A percentile compares a stretch with the other conserved stretches of the same genome.
Conservation (phyloP, 768 basidiomycete species). For the Scleroderma citrinum region DNA sequence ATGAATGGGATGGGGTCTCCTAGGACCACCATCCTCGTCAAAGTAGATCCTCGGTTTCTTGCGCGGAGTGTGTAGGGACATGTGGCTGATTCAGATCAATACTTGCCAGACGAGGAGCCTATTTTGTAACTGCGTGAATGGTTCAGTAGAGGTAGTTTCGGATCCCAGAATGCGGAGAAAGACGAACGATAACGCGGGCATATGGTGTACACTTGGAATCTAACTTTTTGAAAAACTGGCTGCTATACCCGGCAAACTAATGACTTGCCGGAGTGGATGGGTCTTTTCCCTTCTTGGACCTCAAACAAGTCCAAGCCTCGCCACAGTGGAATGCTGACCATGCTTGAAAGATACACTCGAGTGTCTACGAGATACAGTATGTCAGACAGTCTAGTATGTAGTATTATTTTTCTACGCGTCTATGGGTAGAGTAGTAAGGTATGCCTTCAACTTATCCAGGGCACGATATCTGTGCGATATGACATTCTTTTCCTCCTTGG, state of each 20-base stretch:
- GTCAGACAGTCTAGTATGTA: too few species aligned
- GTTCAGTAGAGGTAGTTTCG: not conserved
- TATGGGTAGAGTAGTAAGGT: slow-evolving; percentile 25
- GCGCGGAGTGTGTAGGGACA: slow-evolving; percentile 20
- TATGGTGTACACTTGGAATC: not conserved
- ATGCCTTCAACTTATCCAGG: slow-evolving; percentile 47
- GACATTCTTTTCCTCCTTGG: slow-evolving; percentile 51
- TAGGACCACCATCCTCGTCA: slow-evolving; percentile 14
- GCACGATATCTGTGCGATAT: slow-evolving; percentile 66
- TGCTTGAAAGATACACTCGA: too few species aligned
- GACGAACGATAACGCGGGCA: not conserved
- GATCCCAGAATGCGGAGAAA: not conserved
- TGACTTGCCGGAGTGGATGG: not conserved
- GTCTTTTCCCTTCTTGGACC: too few species aligned
- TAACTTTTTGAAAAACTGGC: not conserved
- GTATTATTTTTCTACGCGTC: not conserved
- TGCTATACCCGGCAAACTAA: not conserved
- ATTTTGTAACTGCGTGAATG: too few species aligned
- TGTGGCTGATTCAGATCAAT: not conserved
- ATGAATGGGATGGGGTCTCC: slow-evolving; percentile 2
- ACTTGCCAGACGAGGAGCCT: not conserved
- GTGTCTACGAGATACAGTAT: too few species aligned
- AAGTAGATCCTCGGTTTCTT: slow-evolving; percentile 21
- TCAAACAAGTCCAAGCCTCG: too few species aligned
- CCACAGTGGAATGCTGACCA: too few species aligned